Evolutionary conservation across 305 asterid genomes (phyloP).

Genomic region (Solanum aculeatissimum): DNA sequence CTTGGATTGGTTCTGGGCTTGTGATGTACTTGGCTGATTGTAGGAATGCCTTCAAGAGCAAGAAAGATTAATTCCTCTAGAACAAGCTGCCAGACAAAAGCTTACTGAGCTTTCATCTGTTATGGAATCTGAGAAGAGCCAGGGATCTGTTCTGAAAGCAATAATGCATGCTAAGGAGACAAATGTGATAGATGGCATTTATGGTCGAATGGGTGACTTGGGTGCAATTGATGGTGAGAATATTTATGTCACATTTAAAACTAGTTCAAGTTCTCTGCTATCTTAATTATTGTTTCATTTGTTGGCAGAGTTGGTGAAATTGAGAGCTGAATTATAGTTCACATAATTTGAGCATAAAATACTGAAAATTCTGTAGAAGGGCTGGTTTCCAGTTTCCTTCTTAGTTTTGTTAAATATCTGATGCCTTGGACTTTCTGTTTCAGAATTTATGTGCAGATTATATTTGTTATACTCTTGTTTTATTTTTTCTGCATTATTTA

Average conservation of each 20-base stretch:
- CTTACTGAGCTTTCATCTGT: conserved; percentile 67
- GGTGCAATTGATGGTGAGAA: conserved; percentile 92
- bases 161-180: conserved; percentile 69
- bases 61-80: conserved; percentile 59
- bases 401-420: neutral
- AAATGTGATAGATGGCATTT: conserved; percentile 68
- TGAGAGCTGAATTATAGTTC: neutral
- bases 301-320: neutral
- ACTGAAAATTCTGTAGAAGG: neutral
- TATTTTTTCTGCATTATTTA: neutral
- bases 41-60: conserved; percentile 70
- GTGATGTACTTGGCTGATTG: conserved; percentile 5
- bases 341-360: neutral
- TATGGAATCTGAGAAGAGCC: conserved; percentile 82
- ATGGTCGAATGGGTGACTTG: conserved; percentile 91
- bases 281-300: neutral
- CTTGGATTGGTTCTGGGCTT: neutral
- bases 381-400: neutral
- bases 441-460: neutral
- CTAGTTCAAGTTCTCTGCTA: neutral
- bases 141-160: conserved; percentile 83
- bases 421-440: neutral
- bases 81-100: conserved; percentile 80
- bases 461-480: neutral
- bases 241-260: neutral